Percentiles rank a stretch among this genome's conserved stretches.
Evolutionary conservation across 352 stramenopile species (phyloP).

Genomic region (Elongisporangium anandrum): DNA sequence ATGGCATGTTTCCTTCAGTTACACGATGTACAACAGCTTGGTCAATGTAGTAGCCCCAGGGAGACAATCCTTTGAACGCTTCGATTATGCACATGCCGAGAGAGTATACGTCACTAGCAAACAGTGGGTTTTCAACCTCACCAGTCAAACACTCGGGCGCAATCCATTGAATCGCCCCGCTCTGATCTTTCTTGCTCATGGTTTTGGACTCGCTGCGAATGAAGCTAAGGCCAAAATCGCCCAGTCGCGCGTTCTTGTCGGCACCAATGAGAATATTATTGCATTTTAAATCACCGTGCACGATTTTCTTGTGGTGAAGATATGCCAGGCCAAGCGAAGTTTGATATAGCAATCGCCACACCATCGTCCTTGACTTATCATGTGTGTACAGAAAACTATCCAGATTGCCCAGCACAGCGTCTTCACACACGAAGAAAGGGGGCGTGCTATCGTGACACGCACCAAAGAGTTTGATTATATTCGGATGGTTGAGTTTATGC

Average conservation of each 20-base stretch:
- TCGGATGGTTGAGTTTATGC: constrained; percentile 13
- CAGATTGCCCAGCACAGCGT: neutral
- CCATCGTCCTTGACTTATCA: neutral
- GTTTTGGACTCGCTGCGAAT: neutral
- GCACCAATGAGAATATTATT: constrained; percentile 1
- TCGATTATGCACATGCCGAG: constrained; percentile 14
- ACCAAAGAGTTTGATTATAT: constrained; percentile 16
- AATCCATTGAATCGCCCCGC: constrained; percentile 4
- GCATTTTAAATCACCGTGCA: constrained; percentile 1
- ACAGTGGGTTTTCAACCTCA: neutral
- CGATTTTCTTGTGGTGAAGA: neutral
- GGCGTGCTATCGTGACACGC: constrained; percentile 11
- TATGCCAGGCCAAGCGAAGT: neutral
- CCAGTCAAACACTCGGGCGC: constrained; percentile 2
- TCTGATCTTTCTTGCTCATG: neutral
- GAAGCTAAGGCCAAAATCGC: neutral
- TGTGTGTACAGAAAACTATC: neutral
- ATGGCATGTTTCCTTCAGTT: too few species aligned
- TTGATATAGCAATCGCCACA: neutral
- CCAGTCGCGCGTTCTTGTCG: neutral
- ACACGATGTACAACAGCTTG: too few species aligned
- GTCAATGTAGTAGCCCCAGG: neutral
- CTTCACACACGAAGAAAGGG: constrained; percentile 17
- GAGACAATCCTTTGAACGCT: constrained; percentile 3
- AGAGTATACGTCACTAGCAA: constrained; percentile 10